These are phyloP conservation scores for Oryza coarctata DNA, from an alignment of 176 grass and related monocot genomes.

Conservation along the genomic window DNA sequence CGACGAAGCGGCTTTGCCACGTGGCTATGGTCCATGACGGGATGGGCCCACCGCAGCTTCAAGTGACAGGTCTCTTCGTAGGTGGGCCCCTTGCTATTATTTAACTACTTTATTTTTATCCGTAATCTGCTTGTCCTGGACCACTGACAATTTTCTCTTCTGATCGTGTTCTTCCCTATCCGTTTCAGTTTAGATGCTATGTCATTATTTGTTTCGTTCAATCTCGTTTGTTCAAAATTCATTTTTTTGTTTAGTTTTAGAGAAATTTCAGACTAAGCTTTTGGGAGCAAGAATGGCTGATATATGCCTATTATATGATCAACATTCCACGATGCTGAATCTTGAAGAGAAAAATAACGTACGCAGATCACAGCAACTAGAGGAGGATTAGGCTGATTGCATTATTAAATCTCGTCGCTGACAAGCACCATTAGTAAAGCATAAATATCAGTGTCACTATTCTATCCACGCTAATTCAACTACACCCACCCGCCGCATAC, in stretches of 20 bases:
- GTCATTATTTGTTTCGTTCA: too few relatives aligned
- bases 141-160: neutral
- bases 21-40: neutral
- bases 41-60: neutral
- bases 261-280: too few relatives aligned
- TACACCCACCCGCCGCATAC: slow-evolving; percentile 45
- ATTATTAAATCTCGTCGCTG: slow-evolving; percentile 13
- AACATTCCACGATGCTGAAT: neutral
- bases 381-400: neutral
- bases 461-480: slow-evolving; percentile 21
- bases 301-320: neutral
- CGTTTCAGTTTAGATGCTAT: neutral
- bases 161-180: slow-evolving; percentile 16
- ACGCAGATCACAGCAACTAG: neutral
- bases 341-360: slow-evolving; percentile 11
- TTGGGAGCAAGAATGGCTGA: neutral
- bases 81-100: neutral
- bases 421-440: slow-evolving; percentile 13
- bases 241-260: neutral
- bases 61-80: neutral
- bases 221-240: neutral
- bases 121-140: neutral
- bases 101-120: neutral
- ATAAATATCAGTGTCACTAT: slow-evolving; percentile 22
- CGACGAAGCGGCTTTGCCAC: too few relatives aligned